A percentile compares a stretch with the other conserved stretches of the same genome.
These are phyloP conservation scores for Yamadazyma jaroonii DNA, from an alignment of 1,139 yeast species.

Conservation along the genomic window DNA sequence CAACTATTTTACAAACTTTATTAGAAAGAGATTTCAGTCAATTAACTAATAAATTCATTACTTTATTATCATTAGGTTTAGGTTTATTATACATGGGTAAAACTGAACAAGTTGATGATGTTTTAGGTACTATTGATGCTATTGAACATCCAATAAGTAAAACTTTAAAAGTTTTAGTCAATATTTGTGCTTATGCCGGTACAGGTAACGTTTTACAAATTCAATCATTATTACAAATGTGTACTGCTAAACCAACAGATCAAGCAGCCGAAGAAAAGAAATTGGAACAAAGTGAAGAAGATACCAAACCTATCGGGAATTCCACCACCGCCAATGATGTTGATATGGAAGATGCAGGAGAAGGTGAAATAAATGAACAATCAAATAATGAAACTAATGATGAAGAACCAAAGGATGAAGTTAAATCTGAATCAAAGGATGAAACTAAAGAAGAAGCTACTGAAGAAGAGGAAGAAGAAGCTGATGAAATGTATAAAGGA, in stretches of 20 bases:
- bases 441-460: slow-evolving; percentile 15
- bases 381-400: slow-evolving; percentile 2
- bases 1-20: slow-evolving; percentile 84
- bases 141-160: slow-evolving; percentile 93
- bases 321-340: slow-evolving; percentile 16
- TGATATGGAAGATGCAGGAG: slow-evolving; percentile 28
- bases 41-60: slow-evolving; percentile 80
- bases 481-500: slow-evolving; percentile 73
- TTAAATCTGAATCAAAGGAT: slow-evolving; percentile 6
- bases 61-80: slow-evolving; percentile 88
- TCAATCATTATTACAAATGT: slow-evolving; percentile 85
- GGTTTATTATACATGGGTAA: slow-evolving; percentile 93
- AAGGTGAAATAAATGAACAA: neutral
- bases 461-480: slow-evolving; percentile 34
- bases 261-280: slow-evolving; percentile 31
- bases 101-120: slow-evolving; percentile 93
- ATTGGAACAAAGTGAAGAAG: slow-evolving; percentile 36
- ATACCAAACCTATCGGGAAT: slow-evolving; percentile 9
- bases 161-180: slow-evolving; percentile 85
- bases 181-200: slow-evolving; percentile 94
- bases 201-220: slow-evolving; percentile 96
- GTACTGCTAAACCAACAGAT: slow-evolving; percentile 59
- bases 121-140: slow-evolving; percentile 89
- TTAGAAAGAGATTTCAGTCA: slow-evolving; percentile 81
- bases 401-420: slow-evolving; percentile 15